Percentiles rank a stretch among this genome's conserved stretches.
phyloP scores from a whole-genome alignment of 106 monocot genomes.

The Posidonia australis region DNA sequence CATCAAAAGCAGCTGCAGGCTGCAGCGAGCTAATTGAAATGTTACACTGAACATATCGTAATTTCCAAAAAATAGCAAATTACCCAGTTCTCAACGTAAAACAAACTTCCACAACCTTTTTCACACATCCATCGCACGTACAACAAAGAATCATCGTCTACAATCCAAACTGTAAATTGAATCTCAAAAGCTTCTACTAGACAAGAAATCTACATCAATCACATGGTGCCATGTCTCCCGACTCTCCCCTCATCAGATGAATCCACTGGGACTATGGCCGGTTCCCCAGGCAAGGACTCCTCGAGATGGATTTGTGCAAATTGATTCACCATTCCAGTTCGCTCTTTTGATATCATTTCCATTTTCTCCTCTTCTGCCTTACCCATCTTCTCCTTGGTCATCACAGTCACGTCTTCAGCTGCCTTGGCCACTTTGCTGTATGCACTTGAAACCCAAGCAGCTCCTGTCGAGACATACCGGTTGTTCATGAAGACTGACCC shows the following conservation, averaged over 20 bases:
- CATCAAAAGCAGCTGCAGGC: too few relatives aligned
- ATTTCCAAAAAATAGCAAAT: too few relatives aligned
- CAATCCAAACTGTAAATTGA: background rate
- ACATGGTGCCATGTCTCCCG: conserved; percentile 1
- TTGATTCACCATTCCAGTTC: conserved; percentile 9
- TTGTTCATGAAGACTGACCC: conserved; percentile 54
- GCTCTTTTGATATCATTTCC: conserved; percentile 20
- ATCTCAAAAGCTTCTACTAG: background rate
- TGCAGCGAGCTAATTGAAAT: too few relatives aligned
- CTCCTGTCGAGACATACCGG: conserved; percentile 48
- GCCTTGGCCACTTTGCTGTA: conserved; percentile 42
- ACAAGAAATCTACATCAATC: background rate
- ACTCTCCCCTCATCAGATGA: conserved; percentile 1
- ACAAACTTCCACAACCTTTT: too few relatives aligned
- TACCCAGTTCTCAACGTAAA: too few relatives aligned
- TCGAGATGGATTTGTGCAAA: conserved; percentile 20
- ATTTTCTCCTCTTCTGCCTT: conserved; percentile 59
- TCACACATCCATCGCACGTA: too few relatives aligned
- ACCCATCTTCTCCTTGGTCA: conserved; percentile 70
- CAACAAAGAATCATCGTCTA: background rate
- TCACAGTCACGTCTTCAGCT: conserved; percentile 48
- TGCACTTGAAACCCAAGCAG: conserved; percentile 64
- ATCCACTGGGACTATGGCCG: conserved; percentile 16
- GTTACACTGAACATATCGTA: too few relatives aligned
- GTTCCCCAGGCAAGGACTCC: conserved; percentile 15